Base-by-base conservation (phyloP, 108 stramenopile genomes). In the Nitzschia sp. region DNA sequence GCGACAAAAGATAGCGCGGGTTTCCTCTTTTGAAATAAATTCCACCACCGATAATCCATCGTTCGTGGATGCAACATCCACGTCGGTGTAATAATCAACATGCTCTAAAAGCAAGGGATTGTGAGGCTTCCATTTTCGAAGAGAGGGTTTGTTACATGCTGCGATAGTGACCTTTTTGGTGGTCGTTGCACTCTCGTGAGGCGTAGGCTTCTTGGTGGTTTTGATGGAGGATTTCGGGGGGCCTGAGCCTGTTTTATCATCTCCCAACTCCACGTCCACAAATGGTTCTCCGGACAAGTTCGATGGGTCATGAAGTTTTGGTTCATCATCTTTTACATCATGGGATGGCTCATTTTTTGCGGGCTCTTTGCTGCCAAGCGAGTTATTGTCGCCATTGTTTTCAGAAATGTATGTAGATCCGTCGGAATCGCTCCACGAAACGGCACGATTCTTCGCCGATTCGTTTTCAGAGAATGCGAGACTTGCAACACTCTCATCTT, bases 361-460 rank as follows among this genome's bases (percentile, higher is more conserved):
- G n/a, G n/a, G n/a, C n/a, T n/a, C n/a, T n/a, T n/a, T n/a, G n/a
- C n/a, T n/a, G n/a, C n/a, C n/a, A n/a, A n/a, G n/a, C n/a, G n/a
- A n/a, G n/a, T n/a, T n/a, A n/a, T n/a, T n/a, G n/a, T n/a, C n/a
- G n/a, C n/a, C n/a, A n/a, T n/a, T n/a, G n/a, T n/a, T n/a, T n/a
- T 54, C 66, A 1, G 66, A 55, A 23, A 55, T 30, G 53, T 66
- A 66, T 1, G 66, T 66, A 16, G 66, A 66, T 38, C 66, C 66
- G 15, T 54, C 53, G 22, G 66, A 55, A 27, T 66, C 66, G 26
- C 66, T 66, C 52, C 53, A 66, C 2, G 66, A 66, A 1, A 54
- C 60, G 30, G 30, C 57, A 11, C 57, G 16, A 34, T 58, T 58
- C n/a, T 32, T 31, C 13, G 25, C 17, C 1, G 57, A 34, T 2